These are phyloP conservation scores for Echinosophora koreensis DNA, from an alignment of 306 rosid genomes.

Conservation along the genomic window DNA sequence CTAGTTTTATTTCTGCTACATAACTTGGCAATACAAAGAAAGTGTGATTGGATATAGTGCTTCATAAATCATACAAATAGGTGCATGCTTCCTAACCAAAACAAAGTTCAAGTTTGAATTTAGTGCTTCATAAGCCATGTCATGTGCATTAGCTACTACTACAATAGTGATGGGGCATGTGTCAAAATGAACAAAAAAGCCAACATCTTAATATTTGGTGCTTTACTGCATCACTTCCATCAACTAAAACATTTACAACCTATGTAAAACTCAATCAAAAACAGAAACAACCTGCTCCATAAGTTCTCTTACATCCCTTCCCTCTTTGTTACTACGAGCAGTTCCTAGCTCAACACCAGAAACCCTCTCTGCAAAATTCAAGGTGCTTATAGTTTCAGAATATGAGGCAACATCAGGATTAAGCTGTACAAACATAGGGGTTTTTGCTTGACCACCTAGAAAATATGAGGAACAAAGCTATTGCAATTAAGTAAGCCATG, in stretches of 20 bases:
- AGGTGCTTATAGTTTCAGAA: constrained; percentile 87
- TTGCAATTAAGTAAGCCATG: constrained; percentile 31
- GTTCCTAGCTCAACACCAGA: constrained; percentile 98
- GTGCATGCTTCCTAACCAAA: constrained; percentile 20
- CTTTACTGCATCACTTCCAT: constrained; percentile 30
- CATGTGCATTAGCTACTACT: not conserved
- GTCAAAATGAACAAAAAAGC: constrained; percentile 12
- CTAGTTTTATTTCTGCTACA: constrained; percentile 27
- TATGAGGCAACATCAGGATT: constrained; percentile 93
- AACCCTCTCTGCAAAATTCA: constrained; percentile 99
- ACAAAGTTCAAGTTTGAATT: constrained; percentile 9
- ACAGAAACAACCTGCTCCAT: constrained; percentile 81
- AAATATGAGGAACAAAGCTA: constrained; percentile 39
- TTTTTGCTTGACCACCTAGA: constrained; percentile 98
- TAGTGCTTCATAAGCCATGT: constrained; percentile 30
- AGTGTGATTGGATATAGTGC: constrained; percentile 25
- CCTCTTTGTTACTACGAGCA: constrained; percentile 97
- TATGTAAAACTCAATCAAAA: constrained; percentile 30
- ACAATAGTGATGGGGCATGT: constrained; percentile 7
- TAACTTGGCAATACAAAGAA: constrained; percentile 23
- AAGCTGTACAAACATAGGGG: constrained; percentile 98
- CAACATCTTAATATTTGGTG: constrained; percentile 19
- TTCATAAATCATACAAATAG: constrained; percentile 4
- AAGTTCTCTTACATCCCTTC: constrained; percentile 93
- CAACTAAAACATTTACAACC: constrained; percentile 11